These are phyloP conservation scores for Nepenthes alata DNA, from an alignment of 179 eudicot genomes.

Conservation along the genomic window DNA sequence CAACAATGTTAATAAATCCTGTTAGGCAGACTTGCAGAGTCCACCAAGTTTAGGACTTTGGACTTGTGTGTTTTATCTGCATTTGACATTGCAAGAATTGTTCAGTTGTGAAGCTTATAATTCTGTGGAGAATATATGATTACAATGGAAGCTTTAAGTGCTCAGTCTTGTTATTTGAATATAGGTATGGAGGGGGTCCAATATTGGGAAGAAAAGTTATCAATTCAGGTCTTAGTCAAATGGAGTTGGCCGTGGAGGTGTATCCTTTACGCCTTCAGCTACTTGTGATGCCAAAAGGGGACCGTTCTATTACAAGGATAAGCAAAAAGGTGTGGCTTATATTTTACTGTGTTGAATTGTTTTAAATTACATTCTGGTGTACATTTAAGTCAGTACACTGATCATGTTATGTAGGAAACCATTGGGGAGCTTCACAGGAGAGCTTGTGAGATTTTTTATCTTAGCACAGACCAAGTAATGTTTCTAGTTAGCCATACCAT, in stretches of 20 bases:
- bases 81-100: background rate
- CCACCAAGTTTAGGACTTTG: background rate
- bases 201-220: constrained; percentile 72
- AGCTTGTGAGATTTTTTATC: constrained; percentile 76
- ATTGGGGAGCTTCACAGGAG: constrained; percentile 74
- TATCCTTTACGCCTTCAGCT: constrained; percentile 84
- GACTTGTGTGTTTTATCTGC: background rate
- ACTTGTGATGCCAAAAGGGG: constrained; percentile 68
- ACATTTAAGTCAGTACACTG: background rate
- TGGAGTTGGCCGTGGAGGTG: constrained; percentile 79
- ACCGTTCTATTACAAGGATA: constrained; percentile 50
- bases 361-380: background rate
- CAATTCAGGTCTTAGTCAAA: constrained; percentile 63
- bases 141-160: background rate
- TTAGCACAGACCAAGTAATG: constrained; percentile 62
- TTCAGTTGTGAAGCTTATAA: background rate
- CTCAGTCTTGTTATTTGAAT: constrained; percentile 10
- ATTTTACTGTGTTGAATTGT: background rate
- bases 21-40: no score
- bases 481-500: background rate
- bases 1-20: no score
- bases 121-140: background rate
- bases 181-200: constrained; percentile 98
- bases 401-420: constrained; percentile 49
- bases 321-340: constrained; percentile 69